These are phyloP conservation scores for Globisporangium parvum DNA, from an alignment of 352 stramenopile genomes.

Conservation along the genomic window DNA sequence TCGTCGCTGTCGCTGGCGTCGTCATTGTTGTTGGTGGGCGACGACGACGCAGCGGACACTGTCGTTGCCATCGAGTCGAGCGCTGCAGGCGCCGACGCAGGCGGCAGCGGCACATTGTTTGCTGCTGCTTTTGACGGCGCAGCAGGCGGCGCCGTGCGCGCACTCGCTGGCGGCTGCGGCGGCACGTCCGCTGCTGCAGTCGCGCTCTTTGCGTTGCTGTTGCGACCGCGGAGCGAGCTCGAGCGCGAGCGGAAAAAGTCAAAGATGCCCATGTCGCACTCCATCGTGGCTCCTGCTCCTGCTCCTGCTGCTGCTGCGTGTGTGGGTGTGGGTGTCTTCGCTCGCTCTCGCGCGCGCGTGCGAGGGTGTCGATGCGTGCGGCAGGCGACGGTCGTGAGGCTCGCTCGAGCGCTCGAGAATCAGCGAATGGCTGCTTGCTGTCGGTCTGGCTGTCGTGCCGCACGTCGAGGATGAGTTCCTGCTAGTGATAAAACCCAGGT, in stretches of 20 bases:
- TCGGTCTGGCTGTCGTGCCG: no score
- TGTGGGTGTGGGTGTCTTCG: background rate
- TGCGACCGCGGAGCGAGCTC: constrained; percentile 25
- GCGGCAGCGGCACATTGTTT: background rate
- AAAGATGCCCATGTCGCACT: constrained; percentile 54
- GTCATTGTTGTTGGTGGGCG: constrained; percentile 26
- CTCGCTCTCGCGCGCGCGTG: no score
- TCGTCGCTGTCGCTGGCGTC: constrained; percentile 15
- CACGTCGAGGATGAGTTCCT: no score
- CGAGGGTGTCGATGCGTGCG: no score
- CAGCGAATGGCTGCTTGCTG: no score
- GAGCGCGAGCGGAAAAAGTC: constrained; percentile 74
- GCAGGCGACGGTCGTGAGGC: no score
- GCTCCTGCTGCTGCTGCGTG: background rate
- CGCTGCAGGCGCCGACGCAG: constrained; percentile 9
- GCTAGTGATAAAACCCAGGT: no score
- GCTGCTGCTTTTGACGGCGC: background rate
- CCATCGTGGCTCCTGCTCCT: background rate
- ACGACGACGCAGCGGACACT: constrained; percentile 30
- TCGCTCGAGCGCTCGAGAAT: background rate
- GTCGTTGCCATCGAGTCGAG: constrained; percentile 36
- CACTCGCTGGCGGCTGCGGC: background rate
- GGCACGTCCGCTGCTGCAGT: background rate
- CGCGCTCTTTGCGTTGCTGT: constrained; percentile 16
- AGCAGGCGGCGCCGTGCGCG: background rate